These are phyloP conservation scores for Naganishia kalamii DNA, from an alignment of 768 basidiomycete species.

Conservation along the genomic window DNA sequence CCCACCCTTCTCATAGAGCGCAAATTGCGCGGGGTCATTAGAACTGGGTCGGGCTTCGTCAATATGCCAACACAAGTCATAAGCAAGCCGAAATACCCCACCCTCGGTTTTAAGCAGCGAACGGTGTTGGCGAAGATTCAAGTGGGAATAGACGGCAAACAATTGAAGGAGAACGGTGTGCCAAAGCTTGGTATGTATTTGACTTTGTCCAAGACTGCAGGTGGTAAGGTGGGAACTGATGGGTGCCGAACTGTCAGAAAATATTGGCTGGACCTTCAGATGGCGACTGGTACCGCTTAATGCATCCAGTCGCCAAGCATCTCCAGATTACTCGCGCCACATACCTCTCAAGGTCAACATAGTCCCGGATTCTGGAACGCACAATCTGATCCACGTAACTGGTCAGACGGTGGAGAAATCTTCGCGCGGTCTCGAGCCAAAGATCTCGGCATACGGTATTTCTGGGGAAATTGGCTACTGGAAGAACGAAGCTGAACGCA, in stretches of 20 bases:
- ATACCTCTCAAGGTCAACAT: not conserved
- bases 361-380: not conserved
- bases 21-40: no score
- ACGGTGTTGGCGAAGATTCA: not conserved
- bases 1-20: no score
- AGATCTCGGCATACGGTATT: not conserved
- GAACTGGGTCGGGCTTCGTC: not conserved
- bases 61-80: not conserved
- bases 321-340: not conserved
- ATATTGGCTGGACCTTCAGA: not conserved
- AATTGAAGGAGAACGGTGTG: not conserved
- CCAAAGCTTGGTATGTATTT: not conserved
- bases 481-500: not conserved
- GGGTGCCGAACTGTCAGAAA: not conserved
- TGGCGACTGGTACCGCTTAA: not conserved
- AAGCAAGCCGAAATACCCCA: not conserved
- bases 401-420: not conserved
- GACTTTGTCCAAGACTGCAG: no score
- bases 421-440: not conserved
- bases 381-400: not conserved
- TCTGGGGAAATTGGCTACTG: not conserved
- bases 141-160: not conserved
- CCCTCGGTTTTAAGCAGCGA: not conserved
- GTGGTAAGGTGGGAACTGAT: not conserved
- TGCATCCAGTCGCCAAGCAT: not conserved